Base-by-base conservation (phyloP, 306 rosid genomes). In the Castanopsis chinensis region DNA sequence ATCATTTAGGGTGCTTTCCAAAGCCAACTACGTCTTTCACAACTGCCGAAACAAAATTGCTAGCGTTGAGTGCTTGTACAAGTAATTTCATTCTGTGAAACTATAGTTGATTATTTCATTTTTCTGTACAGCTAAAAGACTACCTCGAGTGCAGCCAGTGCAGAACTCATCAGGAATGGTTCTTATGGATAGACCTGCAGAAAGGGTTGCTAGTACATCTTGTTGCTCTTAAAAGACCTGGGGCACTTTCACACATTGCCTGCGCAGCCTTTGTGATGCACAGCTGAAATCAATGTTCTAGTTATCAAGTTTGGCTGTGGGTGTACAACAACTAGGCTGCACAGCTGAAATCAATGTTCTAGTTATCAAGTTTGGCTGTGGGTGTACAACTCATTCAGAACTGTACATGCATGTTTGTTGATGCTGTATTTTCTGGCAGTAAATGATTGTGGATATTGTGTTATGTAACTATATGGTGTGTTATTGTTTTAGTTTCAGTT, bases 141-240 rank as follows among this genome's bases (percentile, higher is more conserved):
- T 87, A 56, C 86, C 90, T 12, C 86, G 90, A 76, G 88, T 84
- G 72, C 90, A 82, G 79, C 90, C 90, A 1, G 84, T 33, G 52
- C 90, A 87, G 71, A 87, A 87, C 70, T 81, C 90, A 2, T 76
- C 90, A 8, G 88, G 90, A 63, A 87, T 87, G 90, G 90, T 87
- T 78, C 83, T 84, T 27, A 77, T 85, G 88, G 88, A 87, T 75
- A 79, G 88, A 77, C 90, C 90, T 32, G 75, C 88, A 14, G 90
- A 87, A 73, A 82, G 90, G 81, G 86, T 79, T 11, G 88, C 90
- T 63, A 84, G 84, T 30, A 71, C 88, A 1, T 79, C 90, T 18
- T 87, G 90, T 79, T 87, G 90, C 72, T 76, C 88, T n/a, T 87
- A 79, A 79, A 75, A 20, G 63, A 57, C 28, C 18, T 5, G 3